Evolutionary conservation across 2,329 filamentous ascomycete species (phyloP), one percentile per base, ranked within the genome.

Genomic region (Ophiostoma tasmaniense): DNA sequence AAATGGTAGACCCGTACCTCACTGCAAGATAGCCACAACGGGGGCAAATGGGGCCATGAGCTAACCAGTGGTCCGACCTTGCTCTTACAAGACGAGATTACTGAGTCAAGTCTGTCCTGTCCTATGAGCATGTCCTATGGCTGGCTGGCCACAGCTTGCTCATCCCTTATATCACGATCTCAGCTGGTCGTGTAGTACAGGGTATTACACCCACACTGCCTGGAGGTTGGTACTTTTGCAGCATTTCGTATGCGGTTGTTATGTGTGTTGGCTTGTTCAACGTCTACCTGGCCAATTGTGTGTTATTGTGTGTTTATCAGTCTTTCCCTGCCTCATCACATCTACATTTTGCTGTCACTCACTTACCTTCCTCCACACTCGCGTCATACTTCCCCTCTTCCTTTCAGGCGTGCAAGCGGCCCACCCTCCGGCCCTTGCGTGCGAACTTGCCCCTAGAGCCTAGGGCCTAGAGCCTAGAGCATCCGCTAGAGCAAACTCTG

Each of bases 401-500:
- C 37, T 39, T 39, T 55, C 50, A 55, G 50, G 50, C n/a, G 50
- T 55, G 50, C 50, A 55, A 55, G 50, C 13, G 50, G 22, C 50
- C 50, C 50, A 55, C 50, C 10, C n/a, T 55, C 6, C 22, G 50
- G 50, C 50, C 50, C 50, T 55, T 55, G 50, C 50, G 50, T 55
- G 50, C 14, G 20, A 52, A n/a, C 45, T 52, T 52, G 20, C 14
- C n/a, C 59, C 59, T n/a, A n/a, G n/a, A n/a, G n/a, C n/a, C n/a
- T n/a, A n/a, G 17, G 10, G 13, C 7, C 59, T 17, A 37, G 61
- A 20, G 28, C 33, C 61, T 64, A 64, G 20, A 64, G 61, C 61
- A 64, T 39, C 33, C 59, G 61, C 61, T 64, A 64, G 20, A 64
- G 61, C 61, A 64, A 64, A 64, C 61, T 37, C 61, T 64, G 61